A percentile compares a stretch with the other conserved stretches of the same genome.
These are phyloP conservation scores for Cinchona pubescens DNA, from an alignment of 257 asterid genomes.

Conservation along the genomic window DNA sequence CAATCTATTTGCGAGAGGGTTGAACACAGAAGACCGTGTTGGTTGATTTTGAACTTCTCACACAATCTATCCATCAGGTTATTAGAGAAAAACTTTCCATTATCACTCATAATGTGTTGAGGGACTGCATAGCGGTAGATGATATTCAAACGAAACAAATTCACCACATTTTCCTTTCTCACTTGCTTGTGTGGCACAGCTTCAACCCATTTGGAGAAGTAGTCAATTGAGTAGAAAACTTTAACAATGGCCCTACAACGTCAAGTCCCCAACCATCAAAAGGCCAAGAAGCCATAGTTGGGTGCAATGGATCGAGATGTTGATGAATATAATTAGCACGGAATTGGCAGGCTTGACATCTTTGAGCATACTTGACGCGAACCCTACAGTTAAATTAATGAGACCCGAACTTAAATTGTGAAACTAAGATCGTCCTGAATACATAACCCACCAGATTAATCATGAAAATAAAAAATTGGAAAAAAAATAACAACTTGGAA, in stretches of 20 bases:
- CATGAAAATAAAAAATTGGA: no score
- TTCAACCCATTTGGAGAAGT: conserved; percentile 2
- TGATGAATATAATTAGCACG: background rate
- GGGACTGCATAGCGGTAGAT: background rate
- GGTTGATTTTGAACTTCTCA: background rate
- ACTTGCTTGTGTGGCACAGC: background rate
- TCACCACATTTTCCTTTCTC: background rate
- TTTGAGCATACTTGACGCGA: background rate
- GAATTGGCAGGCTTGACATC: background rate
- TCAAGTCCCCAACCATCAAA: background rate
- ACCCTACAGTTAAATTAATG: no score
- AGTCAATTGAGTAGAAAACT: background rate
- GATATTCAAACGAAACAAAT: background rate
- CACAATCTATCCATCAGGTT: background rate
- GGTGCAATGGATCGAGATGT: background rate
- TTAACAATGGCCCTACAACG: background rate
- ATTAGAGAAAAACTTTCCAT: background rate
- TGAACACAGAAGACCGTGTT: no score
- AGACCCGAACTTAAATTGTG: no score
- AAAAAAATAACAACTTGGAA: no score
- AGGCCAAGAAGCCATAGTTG: background rate
- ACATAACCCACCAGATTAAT: no score
- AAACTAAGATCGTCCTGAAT: no score
- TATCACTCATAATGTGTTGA: background rate
- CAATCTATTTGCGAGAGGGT: background rate